Conservation (phyloP, 345 rosid genomes). For the Fremontodendron californicum region DNA sequence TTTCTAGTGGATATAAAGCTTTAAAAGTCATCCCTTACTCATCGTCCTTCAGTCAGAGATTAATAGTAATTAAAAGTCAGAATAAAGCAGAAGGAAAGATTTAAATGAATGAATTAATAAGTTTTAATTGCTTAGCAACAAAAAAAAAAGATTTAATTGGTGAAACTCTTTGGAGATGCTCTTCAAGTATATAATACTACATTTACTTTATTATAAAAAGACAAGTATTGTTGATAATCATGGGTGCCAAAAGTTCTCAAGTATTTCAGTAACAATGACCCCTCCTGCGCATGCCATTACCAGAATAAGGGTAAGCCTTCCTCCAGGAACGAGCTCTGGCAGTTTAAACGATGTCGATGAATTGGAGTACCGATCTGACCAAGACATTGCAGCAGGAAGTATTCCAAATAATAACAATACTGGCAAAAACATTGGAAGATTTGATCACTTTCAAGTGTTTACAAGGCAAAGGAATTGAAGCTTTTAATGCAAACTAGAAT, state of each 20-base stretch:
- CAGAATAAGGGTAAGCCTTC: constrained; percentile 54
- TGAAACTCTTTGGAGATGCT: not conserved
- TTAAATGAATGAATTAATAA: not conserved
- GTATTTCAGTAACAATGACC: constrained; percentile 56
- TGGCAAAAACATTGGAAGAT: constrained; percentile 17
- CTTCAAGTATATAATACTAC: not conserved
- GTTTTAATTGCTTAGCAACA: too few species aligned
- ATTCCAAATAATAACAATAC: constrained; percentile 79
- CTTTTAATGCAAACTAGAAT: not conserved
- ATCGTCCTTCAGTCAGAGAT: too few species aligned
- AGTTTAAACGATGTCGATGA: constrained; percentile 30
- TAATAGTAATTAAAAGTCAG: too few species aligned
- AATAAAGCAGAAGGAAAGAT: not conserved
- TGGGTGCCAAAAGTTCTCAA: constrained; percentile 28
- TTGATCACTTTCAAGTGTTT: not conserved
- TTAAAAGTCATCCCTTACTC: not conserved
- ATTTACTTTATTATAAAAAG: not conserved
- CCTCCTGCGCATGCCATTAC: constrained; percentile 61
- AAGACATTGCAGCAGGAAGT: constrained; percentile 89
- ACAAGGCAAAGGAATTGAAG: not conserved
- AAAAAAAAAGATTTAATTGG: too few species aligned
- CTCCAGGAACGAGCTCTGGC: constrained; percentile 68
- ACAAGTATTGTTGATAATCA: not conserved
- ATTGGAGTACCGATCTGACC: constrained; percentile 74
- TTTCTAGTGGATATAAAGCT: too few species aligned